Percentiles rank a stretch among this genome's conserved stretches.
These are phyloP conservation scores for Ogataea wickerhamii DNA, from an alignment of 805 yeast genomes.

Conservation along the genomic window DNA sequence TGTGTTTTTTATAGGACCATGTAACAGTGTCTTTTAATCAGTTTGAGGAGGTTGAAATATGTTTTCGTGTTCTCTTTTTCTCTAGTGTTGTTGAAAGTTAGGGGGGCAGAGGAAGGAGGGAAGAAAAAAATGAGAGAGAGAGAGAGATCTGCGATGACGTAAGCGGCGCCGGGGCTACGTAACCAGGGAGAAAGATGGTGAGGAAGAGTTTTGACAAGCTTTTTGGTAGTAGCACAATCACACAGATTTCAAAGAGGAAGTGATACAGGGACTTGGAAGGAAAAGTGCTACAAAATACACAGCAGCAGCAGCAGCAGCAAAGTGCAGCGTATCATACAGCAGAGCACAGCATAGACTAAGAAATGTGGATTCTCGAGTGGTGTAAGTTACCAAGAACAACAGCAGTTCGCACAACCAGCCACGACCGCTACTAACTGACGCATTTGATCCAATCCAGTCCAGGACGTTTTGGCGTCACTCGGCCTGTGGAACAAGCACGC, in stretches of 20 bases:
- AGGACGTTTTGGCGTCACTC: conserved; percentile 71
- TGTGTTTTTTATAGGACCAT: too few species aligned
- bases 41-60: too few species aligned
- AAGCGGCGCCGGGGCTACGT: background rate
- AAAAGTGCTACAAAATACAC: too few species aligned
- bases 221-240: too few species aligned
- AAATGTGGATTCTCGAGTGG: conserved; percentile 39
- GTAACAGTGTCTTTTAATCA: too few species aligned
- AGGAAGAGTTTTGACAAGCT: background rate
- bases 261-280: too few species aligned
- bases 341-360: too few species aligned
- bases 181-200: background rate
- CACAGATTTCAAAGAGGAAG: too few species aligned
- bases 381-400: conserved; percentile 27
- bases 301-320: too few species aligned
- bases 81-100: conserved; percentile 2
- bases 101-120: background rate
- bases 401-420: too few species aligned
- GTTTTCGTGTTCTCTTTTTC: conserved; percentile 16
- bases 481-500: conserved; percentile 95
- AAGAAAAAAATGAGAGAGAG: background rate
- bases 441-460: conserved; percentile 37
- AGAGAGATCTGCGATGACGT: background rate
- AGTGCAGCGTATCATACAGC: too few species aligned
- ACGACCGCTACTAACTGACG: too few species aligned